Conservation (phyloP, 164 flowering plant genomes). For the Nymphaea thermarum region DNA sequence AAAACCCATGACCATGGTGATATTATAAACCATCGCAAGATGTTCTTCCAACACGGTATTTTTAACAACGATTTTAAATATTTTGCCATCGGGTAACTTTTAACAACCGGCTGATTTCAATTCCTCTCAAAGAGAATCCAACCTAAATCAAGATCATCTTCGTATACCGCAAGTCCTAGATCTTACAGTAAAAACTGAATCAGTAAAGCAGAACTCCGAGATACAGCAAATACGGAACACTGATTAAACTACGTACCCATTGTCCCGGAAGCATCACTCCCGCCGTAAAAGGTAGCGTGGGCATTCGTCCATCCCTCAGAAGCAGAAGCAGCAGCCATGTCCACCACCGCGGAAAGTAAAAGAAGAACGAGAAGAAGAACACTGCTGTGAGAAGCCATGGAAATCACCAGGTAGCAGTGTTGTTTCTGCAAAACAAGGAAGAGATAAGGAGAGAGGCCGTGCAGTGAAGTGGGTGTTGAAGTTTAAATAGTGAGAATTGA, state of each 20-base stretch:
- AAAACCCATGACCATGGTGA: too few species aligned
- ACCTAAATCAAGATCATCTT: too few species aligned
- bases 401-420: neutral
- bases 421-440: neutral
- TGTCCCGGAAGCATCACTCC: constrained; percentile 69
- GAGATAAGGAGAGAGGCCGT: neutral
- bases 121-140: too few species aligned
- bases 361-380: neutral
- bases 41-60: too few species aligned
- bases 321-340: neutral
- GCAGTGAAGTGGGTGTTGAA: too few species aligned
- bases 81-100: too few species aligned
- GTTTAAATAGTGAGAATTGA: neutral
- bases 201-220: too few species aligned
- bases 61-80: too few species aligned
- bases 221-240: neutral
- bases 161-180: too few species aligned
- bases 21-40: too few species aligned
- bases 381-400: neutral
- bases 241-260: constrained; percentile 37
- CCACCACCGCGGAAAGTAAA: neutral
- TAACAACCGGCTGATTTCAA: too few species aligned
- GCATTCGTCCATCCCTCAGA: constrained; percentile 30
- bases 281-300: constrained; percentile 80
- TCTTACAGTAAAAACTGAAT: too few species aligned